Percentiles rank a stretch among this genome's conserved stretches.
These are phyloP conservation scores for Phialophora macrospora DNA, from an alignment of 2,329 filamentous ascomycete genomes.

Conservation along the genomic window DNA sequence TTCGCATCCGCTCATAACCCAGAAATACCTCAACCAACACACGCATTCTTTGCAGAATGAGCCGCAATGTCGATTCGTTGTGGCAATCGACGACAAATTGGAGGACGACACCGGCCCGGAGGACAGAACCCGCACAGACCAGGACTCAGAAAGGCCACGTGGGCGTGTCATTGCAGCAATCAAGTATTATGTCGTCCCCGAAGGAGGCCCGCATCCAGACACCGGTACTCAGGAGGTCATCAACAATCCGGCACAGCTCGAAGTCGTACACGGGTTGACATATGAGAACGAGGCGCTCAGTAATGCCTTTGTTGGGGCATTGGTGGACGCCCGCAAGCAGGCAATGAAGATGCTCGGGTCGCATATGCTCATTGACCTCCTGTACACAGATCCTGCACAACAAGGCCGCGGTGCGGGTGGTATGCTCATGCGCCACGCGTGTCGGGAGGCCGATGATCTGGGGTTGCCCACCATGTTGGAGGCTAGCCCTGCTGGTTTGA, in stretches of 20 bases:
- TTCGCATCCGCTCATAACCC: slow-evolving; percentile 8
- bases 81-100: slow-evolving; percentile 18
- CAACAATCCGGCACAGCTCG: background rate
- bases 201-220: slow-evolving; percentile 4
- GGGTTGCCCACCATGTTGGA: slow-evolving; percentile 26
- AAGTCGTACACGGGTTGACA: background rate
- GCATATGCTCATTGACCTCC: slow-evolving; percentile 26
- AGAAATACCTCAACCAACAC: slow-evolving; percentile 24
- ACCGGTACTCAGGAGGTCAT: slow-evolving; percentile 11
- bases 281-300: slow-evolving; percentile 16
- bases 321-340: slow-evolving; percentile 13
- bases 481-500: slow-evolving; percentile 24
- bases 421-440: slow-evolving; percentile 27
- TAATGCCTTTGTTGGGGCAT: slow-evolving; percentile 2
- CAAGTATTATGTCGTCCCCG: slow-evolving; percentile 23
- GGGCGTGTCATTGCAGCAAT: slow-evolving; percentile 24
- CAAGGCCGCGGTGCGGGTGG: slow-evolving; percentile 29
- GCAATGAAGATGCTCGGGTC: slow-evolving; percentile 6
- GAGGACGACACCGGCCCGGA: background rate
- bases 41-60: slow-evolving; percentile 14
- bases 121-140: background rate
- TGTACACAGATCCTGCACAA: slow-evolving; percentile 27
- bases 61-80: slow-evolving; percentile 10
- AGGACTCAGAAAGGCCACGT: background rate
- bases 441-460: slow-evolving; percentile 20